Base-by-base conservation (phyloP, 2,329 filamentous ascomycete genomes). In the Neonectria magnoliae region DNA sequence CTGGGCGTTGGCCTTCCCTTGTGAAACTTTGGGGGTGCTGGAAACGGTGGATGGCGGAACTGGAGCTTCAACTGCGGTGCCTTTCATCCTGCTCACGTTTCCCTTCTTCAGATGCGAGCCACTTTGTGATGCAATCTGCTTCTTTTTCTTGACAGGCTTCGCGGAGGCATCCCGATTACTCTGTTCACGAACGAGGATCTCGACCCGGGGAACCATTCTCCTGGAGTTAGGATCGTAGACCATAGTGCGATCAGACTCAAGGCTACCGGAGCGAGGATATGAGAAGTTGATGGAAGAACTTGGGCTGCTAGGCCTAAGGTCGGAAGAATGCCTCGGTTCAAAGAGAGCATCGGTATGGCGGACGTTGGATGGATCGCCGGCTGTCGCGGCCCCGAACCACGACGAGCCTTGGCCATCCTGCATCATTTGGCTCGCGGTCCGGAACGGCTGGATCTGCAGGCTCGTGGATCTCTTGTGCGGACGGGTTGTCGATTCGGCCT, bases 181-280 rank as follows among this genome's bases (percentile, higher is more conserved):
- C 58, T 83, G 80, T 55, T 85, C 82, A 48, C 78, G 78, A 54
- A 76, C 82, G 68, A 80, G 50, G 18, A 86, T 67, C 27, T 85
- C 79, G 6, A 74, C 76, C 57, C 68, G 83, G 3, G 85, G 82
- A 4, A 90, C 81, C 82, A 90, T 88, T 64, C 88, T 85, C 68
- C 88, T 83, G 16, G 89, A 89, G 69, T 90, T 90, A n/a, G 88
- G 82, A 67, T 90, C 88, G 71, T 89, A 89, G 51, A 91, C 85
- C 75, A 91, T 70, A 33, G 80, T 76, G 68, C 83, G 73, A 45
- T 83, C 79, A 45, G 80, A 74, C 52, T 56, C 81, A 5, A 82
- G 83, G 25, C 80, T 80, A 53, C 80, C 80, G 31, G 81, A 78
- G 20, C 82, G 82, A 22, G 87, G 87, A 68, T 88, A 88, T 3